A percentile compares a stretch with the other conserved stretches of the same genome.
These are phyloP conservation scores for Leptosphaerulina australis DNA, from an alignment of 2,329 filamentous ascomycete species.

Conservation along the genomic window DNA sequence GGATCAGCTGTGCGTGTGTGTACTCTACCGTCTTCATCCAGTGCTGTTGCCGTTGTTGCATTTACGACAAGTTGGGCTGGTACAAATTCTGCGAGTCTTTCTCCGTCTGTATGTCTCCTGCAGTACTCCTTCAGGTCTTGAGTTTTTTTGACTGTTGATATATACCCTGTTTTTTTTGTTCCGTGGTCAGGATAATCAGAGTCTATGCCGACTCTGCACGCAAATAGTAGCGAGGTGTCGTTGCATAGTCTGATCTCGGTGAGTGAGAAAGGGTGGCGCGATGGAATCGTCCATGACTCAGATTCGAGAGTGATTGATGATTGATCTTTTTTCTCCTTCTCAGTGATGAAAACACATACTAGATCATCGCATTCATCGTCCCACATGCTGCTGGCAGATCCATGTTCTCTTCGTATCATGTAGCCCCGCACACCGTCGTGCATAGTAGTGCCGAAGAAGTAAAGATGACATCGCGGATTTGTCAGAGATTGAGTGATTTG, in stretches of 20 bases:
- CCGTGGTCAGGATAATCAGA: neutral
- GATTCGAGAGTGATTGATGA: too few relatives aligned
- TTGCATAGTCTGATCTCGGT: conserved; percentile 1
- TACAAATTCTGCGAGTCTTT: neutral
- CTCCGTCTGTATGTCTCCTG: too few relatives aligned
- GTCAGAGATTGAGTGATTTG: neutral
- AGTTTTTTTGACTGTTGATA: neutral
- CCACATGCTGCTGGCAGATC: too few relatives aligned
- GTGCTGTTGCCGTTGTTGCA: conserved; percentile 31
- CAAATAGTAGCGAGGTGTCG: neutral
- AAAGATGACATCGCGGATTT: neutral
- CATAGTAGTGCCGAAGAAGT: conserved; percentile 32
- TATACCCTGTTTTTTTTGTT: neutral
- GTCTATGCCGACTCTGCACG: neutral
- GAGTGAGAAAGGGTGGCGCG: neutral
- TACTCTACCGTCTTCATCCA: conserved; percentile 24
- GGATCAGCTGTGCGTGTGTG: conserved; percentile 33
- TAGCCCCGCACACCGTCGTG: conserved; percentile 31
- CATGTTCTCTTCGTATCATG: too few relatives aligned
- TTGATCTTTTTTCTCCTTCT: too few relatives aligned
- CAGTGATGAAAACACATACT: too few relatives aligned
- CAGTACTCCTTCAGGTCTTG: neutral
- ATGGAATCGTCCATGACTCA: neutral
- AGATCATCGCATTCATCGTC: too few relatives aligned
- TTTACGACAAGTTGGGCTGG: conserved; percentile 19